These are phyloP conservation scores for Dactylellina sp. DNA, from an alignment of 2,329 filamentous ascomycete species.

Conservation along the genomic window DNA sequence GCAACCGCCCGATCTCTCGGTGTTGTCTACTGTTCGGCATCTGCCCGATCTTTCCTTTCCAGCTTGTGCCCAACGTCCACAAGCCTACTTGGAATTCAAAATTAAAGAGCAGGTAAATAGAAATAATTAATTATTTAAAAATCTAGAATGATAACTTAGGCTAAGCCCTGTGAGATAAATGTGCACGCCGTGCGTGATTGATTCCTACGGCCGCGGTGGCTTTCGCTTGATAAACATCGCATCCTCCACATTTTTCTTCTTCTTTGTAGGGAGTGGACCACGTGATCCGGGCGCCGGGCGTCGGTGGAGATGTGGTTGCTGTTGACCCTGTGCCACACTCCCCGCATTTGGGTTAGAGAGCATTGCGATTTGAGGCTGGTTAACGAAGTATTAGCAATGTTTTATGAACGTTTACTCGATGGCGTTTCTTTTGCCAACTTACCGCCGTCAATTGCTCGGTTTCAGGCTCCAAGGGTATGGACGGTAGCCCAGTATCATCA, in stretches of 20 bases:
- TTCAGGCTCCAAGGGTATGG: neutral
- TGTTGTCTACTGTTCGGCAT: conserved; percentile 8
- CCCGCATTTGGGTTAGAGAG: neutral
- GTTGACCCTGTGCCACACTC: neutral
- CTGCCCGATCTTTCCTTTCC: conserved; percentile 17
- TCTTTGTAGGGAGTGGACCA: conserved; percentile 43
- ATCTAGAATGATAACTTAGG: neutral
- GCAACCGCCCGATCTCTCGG: no score
- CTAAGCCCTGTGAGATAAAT: neutral
- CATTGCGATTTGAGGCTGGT: neutral
- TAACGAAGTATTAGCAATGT: no score
- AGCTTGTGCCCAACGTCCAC: conserved; percentile 2
- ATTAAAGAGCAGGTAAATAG: neutral
- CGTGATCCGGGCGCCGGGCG: conserved; percentile 35
- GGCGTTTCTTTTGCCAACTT: no score
- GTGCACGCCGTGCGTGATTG: no score
- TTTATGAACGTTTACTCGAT: no score
- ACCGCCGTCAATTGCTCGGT: neutral
- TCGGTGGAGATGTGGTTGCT: conserved; percentile 4
- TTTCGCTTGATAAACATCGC: conserved; percentile 54
- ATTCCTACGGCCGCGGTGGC: conserved; percentile 25
- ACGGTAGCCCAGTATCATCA: conserved; percentile 7
- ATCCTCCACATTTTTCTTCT: conserved; percentile 54
- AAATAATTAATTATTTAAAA: neutral
- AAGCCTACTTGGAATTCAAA: conserved; percentile 12